Evolutionary conservation across 1,284 basidiomycete species (phyloP), one percentile per base, ranked within the genome.

Genomic region (Omphalotus olearius): DNA sequence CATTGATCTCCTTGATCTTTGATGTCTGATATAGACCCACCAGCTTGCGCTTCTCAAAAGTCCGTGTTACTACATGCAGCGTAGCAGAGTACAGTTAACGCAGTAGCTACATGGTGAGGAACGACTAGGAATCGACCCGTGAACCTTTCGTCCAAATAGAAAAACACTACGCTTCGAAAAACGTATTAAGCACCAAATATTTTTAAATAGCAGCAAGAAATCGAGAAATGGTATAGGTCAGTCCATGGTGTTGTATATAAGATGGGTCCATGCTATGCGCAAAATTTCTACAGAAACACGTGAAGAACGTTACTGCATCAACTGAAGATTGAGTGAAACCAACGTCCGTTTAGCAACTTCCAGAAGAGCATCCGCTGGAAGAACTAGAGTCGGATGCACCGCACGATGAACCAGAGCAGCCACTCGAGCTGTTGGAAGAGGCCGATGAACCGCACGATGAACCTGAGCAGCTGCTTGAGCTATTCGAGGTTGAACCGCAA

Each of bases 101-200:
- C 30, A 33, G 30, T 33, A 33, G 30, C 30, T 33, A 55, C 23
- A 42, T 46, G 28, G 30, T 28, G 42, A n/a, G 23, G n/a, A 48
- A 51, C 53, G 47, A 46, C 37, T 46, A 51, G 53, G 53, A 51
- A 51, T 54, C 49, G 53, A 54, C 49, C 50, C 53, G 36, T 50
- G 36, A 52, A 55, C 37, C 50, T 49, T 46, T 47, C 49, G 43
- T 46, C 51, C 17, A 55, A 47, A 40, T 40, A 51, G 38, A 51
- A 41, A 33, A 37, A 30, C n/a, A 46, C 49, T 51, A 46, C 49
- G 37, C 35, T 44, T 33, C n/a, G 49, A 53, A 66, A 62, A 64
- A 65, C 64, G 60, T 66, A 70, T 69, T 70, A 69, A 64, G 65
- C 66, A 69, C 64, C 64, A 53, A 58, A 61, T 57, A 58, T 56